These are phyloP conservation scores for Neofusicoccum umdonicola DNA, from an alignment of 2,329 filamentous ascomycete genomes.

Conservation along the genomic window DNA sequence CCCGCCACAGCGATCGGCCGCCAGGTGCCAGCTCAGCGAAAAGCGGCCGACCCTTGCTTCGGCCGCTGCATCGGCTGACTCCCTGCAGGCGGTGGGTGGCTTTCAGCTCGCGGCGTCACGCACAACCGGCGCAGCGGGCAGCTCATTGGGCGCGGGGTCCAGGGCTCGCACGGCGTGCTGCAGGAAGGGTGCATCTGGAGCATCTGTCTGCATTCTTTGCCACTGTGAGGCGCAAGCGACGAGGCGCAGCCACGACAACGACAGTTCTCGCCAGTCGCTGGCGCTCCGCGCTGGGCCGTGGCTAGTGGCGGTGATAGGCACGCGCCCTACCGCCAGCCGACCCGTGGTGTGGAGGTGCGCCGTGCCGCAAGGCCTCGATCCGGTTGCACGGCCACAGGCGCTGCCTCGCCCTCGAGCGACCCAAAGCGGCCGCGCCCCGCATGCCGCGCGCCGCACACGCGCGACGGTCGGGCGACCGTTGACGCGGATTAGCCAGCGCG, in stretches of 20 bases:
- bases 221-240: conserved; percentile 9
- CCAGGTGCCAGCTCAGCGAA: not conserved
- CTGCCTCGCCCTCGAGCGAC: not conserved
- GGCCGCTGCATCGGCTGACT: conserved; percentile 6
- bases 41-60: conserved; percentile 5
- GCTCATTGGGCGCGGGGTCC: not conserved
- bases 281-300: not conserved
- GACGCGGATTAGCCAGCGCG: not conserved
- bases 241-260: not conserved
- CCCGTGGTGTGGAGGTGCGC: conserved; percentile 9
- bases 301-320: not conserved
- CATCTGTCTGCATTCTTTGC: not conserved
- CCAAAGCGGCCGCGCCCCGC: not conserved
- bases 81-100: not conserved
- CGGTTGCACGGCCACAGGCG: conserved; percentile 10
- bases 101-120: not conserved
- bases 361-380: not conserved
- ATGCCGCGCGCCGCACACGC: not conserved
- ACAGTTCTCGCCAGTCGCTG: no score
- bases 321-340: not conserved
- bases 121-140: not conserved
- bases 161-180: not conserved
- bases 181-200: not conserved
- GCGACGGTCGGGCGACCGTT: not conserved
- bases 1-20: conserved; percentile 14